Evolutionary conservation across 1,284 basidiomycete genomes (phyloP).

Genomic region (Volvariella surrecta): DNA sequence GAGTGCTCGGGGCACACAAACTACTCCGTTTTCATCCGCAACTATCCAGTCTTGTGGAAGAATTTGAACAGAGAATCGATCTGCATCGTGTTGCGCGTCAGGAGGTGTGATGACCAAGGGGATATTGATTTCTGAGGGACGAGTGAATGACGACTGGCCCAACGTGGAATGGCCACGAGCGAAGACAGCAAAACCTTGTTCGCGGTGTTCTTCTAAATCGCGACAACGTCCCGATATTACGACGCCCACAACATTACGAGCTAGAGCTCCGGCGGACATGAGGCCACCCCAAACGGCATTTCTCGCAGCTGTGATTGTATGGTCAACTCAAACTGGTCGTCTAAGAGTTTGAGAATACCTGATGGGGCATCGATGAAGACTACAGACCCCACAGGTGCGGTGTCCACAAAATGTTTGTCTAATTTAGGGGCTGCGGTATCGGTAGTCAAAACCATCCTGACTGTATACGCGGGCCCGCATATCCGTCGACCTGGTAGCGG

Average conservation of each 20-base stretch:
- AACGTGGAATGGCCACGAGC: constrained; percentile 78
- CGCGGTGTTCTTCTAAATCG: constrained; percentile 73
- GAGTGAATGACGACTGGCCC: constrained; percentile 84
- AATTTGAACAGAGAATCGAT: constrained; percentile 48
- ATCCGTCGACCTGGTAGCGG: constrained; percentile 34
- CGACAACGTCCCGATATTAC: constrained; percentile 81
- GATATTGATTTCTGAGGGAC: constrained; percentile 73
- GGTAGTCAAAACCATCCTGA: constrained; percentile 71
- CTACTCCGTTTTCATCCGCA: constrained; percentile 87
- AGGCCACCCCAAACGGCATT: constrained; percentile 91
- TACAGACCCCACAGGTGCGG: constrained; percentile 55
- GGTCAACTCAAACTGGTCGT: no score
- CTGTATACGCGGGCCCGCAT: constrained; percentile 85
- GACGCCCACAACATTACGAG: constrained; percentile 62
- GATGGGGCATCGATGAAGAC: constrained; percentile 76
- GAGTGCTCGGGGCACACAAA: constrained; percentile 62
- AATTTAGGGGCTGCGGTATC: constrained; percentile 62
- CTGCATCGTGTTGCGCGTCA: constrained; percentile 19
- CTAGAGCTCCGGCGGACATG: constrained; percentile 79
- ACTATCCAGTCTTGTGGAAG: constrained; percentile 79
- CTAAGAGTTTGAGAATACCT: constrained; percentile 36
- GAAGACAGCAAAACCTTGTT: constrained; percentile 67
- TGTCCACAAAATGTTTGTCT: constrained; percentile 80
- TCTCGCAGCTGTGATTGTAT: constrained; percentile 44
- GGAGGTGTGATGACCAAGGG: constrained; percentile 58